Evolutionary conservation across 2,329 filamentous ascomycete genomes (phyloP).

Genomic region (Fusarium graminum): DNA sequence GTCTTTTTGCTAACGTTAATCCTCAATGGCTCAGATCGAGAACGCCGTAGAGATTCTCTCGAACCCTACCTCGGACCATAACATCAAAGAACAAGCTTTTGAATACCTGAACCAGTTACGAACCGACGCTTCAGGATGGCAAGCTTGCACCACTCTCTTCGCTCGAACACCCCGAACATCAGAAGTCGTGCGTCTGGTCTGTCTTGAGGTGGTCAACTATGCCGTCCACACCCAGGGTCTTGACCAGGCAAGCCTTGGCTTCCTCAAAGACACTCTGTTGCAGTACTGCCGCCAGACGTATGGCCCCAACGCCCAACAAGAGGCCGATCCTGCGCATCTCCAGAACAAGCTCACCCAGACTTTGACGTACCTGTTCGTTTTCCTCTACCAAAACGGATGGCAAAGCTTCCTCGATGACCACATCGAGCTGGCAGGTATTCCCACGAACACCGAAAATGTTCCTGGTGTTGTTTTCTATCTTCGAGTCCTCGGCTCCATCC

Average conservation of each 20-base stretch:
- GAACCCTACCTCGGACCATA: conserved; percentile 80
- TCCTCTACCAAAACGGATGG: conserved; percentile 89
- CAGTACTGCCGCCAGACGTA: conserved; percentile 85
- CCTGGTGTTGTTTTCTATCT: conserved; percentile 87
- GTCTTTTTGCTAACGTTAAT: conserved; percentile 25
- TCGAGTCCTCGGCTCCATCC: conserved; percentile 87
- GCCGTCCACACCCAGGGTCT: conserved; percentile 85
- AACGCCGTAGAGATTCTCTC: conserved; percentile 96
- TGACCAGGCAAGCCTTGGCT: conserved; percentile 77
- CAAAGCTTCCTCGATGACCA: conserved; percentile 92
- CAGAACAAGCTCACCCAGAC: conserved; percentile 99
- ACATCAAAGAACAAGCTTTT: conserved; percentile 84
- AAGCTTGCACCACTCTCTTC: conserved; percentile 89
- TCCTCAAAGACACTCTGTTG: conserved; percentile 85
- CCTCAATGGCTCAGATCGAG: conserved; percentile 74
- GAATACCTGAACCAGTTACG: conserved; percentile 84
- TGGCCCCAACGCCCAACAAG: conserved; percentile 67
- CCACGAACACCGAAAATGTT: conserved; percentile 76
- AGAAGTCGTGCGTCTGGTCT: conserved; percentile 89
- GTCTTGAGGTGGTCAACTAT: conserved; percentile 93
- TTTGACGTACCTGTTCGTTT: conserved; percentile 91
- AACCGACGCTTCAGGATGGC: conserved; percentile 87
- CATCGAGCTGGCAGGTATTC: conserved; percentile 76
- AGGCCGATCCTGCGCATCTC: conserved; percentile 78
- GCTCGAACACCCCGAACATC: conserved; percentile 79